Percentiles rank a stretch among this genome's conserved stretches.
These are phyloP conservation scores for Fusarium sterilihyphosum DNA, from an alignment of 2,329 filamentous ascomycete genomes.

Conservation along the genomic window DNA sequence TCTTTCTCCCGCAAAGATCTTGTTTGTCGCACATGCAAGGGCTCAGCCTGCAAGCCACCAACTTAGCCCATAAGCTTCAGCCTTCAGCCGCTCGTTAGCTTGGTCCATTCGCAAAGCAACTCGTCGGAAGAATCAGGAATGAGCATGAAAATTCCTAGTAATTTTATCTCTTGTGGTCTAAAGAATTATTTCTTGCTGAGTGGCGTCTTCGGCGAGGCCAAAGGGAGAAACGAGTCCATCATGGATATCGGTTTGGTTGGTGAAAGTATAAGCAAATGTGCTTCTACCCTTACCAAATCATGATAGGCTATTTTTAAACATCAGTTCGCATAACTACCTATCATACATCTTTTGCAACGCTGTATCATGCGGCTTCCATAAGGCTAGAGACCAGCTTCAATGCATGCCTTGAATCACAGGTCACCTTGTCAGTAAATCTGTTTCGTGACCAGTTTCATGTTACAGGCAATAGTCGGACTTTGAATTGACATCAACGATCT, in stretches of 20 bases:
- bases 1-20: background rate
- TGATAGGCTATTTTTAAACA: background rate
- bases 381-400: background rate
- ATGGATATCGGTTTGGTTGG: background rate
- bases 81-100: slow-evolving; percentile 20
- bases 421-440: background rate
- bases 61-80: slow-evolving; percentile 5
- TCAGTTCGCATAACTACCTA: background rate
- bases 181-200: background rate
- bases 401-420: background rate
- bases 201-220: background rate
- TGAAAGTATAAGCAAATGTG: background rate
- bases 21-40: slow-evolving; percentile 8
- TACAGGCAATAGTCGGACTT: background rate
- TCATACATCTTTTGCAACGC: background rate
- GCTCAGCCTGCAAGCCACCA: slow-evolving; percentile 28
- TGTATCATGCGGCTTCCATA: background rate
- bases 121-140: slow-evolving; percentile 17
- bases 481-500: background rate
- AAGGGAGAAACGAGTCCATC: background rate
- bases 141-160: background rate
- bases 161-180: background rate
- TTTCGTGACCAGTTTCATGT: background rate
- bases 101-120: background rate
- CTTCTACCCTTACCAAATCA: background rate